A percentile compares a stretch with the other conserved stretches of the same genome.
Evolutionary conservation across 257 asterid genomes (phyloP).

Genomic region (Apocynum venetum): DNA sequence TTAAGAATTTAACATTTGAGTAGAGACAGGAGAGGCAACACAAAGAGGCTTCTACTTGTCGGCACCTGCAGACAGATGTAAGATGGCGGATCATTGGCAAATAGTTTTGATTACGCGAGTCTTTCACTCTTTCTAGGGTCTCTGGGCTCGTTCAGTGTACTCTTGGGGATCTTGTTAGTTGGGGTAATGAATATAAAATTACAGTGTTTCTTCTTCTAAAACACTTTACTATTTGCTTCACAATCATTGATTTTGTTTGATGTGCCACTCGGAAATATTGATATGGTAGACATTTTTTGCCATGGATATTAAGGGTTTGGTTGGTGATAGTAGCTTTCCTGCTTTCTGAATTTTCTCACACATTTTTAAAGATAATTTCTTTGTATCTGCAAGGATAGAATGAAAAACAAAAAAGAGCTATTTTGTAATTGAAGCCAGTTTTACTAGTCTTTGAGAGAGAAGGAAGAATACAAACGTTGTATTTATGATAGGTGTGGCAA

Average conservation of each 20-base stretch:
- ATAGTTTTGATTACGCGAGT: neutral
- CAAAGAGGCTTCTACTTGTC: slow-evolving; percentile 3
- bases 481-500: no score
- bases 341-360: neutral
- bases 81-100: neutral
- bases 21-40: slow-evolving; percentile 11
- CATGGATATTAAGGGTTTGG: neutral
- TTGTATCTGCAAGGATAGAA: neutral
- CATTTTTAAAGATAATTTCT: neutral
- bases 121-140: neutral
- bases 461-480: no score
- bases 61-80: neutral
- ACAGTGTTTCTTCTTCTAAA: neutral
- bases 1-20: slow-evolving; percentile 10
- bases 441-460: no score
- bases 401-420: no score
- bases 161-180: neutral
- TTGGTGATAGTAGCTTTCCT: neutral
- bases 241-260: slow-evolving; percentile 5
- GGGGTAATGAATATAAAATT: neutral
- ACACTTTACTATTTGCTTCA: neutral
- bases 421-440: no score
- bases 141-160: neutral
- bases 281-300: neutral
- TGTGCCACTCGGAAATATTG: neutral